phyloP scores from a whole-genome alignment of 164 flowering plant genomes.

The Chimonanthus salicifolius region DNA sequence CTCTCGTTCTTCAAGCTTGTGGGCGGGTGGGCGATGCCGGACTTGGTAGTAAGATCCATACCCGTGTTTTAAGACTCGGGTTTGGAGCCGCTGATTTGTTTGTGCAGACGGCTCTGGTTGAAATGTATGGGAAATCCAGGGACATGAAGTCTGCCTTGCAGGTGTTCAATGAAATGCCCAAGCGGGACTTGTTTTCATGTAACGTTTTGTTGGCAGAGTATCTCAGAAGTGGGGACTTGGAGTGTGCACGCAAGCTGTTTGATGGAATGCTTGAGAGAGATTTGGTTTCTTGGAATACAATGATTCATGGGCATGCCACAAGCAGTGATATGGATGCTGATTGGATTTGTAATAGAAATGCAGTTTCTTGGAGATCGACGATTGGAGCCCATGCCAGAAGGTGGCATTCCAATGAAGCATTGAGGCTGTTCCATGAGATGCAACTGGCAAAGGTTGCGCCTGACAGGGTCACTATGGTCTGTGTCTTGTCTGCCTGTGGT shows the following conservation, averaged over 20 bases:
- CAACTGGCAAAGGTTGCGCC: conserved; percentile 22
- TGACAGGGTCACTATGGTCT: conserved; percentile 29
- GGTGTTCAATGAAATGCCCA: conserved; percentile 23
- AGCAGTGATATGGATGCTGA: conserved; percentile 17
- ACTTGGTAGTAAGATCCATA: conserved; percentile 24
- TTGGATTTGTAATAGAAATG: conserved; percentile 14
- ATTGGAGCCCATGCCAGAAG: conserved; percentile 22
- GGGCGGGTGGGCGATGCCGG: conserved; percentile 15
- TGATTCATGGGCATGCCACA: conserved; percentile 33
- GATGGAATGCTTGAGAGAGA: conserved; percentile 29
- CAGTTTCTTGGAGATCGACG: conserved; percentile 34
- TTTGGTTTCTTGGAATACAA: conserved; percentile 35
- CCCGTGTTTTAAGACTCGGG: conserved; percentile 27
- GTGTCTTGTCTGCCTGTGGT: conserved; percentile 32
- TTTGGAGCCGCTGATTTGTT: conserved; percentile 32
- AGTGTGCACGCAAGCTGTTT: conserved; percentile 18
- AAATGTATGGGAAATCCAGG: conserved; percentile 31
- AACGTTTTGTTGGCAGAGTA: conserved; percentile 31
- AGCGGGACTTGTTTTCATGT: conserved; percentile 27
- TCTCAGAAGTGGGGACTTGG: conserved; percentile 20
- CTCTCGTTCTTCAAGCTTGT: conserved; percentile 35
- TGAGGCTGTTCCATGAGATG: conserved; percentile 30
- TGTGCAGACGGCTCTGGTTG: conserved; percentile 37
- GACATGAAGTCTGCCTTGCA: conserved; percentile 16
- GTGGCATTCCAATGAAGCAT: conserved; percentile 23